Evolutionary conservation across 306 rosid genomes (phyloP).

Genomic region (Trichosanthes cucumerina): DNA sequence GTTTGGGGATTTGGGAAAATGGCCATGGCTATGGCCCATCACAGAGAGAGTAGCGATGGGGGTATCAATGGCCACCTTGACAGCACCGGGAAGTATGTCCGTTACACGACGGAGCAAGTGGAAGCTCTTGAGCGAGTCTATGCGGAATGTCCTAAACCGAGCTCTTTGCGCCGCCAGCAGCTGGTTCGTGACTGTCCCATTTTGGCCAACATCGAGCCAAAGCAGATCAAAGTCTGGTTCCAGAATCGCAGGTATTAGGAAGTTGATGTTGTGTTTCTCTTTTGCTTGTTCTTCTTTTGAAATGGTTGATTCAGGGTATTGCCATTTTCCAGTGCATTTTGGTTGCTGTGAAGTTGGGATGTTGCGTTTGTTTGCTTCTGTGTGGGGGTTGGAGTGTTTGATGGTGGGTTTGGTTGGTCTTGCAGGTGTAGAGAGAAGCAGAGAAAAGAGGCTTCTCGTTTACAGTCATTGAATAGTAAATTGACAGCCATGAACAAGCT

Average conservation of each 20-base stretch:
- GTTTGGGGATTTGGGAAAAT: conserved; percentile 18
- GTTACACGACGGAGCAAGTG: conserved; percentile 92
- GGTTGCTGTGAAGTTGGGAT: not conserved
- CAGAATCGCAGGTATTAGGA: conserved; percentile 73
- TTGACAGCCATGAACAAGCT: conserved; percentile 88
- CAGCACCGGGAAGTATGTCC: conserved; percentile 65
- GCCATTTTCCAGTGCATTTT: not conserved
- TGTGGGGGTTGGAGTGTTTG: not conserved
- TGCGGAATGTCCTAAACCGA: conserved; percentile 94
- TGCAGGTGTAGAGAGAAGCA: conserved; percentile 97
- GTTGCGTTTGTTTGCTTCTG: not conserved
- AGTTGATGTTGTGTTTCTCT: not conserved
- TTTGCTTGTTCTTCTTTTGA: not conserved
- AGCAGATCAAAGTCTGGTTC: conserved; percentile 99
- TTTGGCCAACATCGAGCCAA: conserved; percentile 84
- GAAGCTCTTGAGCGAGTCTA: conserved; percentile 91
- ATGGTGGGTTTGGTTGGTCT: conserved; percentile 6
- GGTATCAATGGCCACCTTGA: conserved; percentile 65
- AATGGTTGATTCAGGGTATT: not conserved
- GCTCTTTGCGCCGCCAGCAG: conserved; percentile 83
- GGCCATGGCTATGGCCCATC: conserved; percentile 71
- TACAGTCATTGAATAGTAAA: conserved; percentile 83
- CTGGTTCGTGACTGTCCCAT: conserved; percentile 88
- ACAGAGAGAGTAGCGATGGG: conserved; percentile 82
- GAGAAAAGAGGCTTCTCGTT: conserved; percentile 84